phyloP scores from a whole-genome alignment of 139 green algal species.

The Coelastrella sp. region DNA sequence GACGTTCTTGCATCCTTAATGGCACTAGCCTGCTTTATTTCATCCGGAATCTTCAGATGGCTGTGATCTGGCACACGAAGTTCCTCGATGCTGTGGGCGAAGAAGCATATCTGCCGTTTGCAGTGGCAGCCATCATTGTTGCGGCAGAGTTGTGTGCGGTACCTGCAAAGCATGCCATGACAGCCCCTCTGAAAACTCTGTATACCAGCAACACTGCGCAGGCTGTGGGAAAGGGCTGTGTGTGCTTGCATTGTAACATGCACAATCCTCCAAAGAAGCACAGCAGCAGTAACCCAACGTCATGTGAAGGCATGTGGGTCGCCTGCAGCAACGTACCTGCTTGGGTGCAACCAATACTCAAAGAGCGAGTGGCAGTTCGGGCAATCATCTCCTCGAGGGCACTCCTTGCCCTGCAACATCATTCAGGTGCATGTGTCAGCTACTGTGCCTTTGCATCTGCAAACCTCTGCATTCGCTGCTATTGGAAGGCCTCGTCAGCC shows the following conservation, averaged over 20 bases:
- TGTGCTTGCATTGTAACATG: neutral
- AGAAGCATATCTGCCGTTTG: constrained; percentile 88
- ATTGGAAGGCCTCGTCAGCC: neutral
- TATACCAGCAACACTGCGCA: neutral
- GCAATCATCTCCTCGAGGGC: constrained; percentile 81
- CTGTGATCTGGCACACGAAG: constrained; percentile 61
- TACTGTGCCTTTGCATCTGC: neutral
- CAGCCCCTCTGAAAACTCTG: neutral
- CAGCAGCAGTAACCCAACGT: neutral
- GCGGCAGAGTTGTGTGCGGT: constrained; percentile 80
- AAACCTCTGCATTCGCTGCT: neutral
- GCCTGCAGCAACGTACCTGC: constrained; percentile 54
- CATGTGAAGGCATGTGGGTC: too few relatives aligned
- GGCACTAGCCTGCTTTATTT: neutral
- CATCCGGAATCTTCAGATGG: constrained; percentile 46
- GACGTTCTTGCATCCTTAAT: neutral
- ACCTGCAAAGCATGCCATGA: neutral
- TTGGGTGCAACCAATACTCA: constrained; percentile 93
- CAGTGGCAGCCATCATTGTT: constrained; percentile 75
- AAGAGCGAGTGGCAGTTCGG: constrained; percentile 90
- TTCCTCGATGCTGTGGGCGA: constrained; percentile 82
- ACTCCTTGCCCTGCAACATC: constrained; percentile 66
- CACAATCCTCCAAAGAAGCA: neutral
- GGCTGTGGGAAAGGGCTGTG: neutral
- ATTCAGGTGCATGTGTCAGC: neutral